Base-by-base conservation (phyloP, 164 flowering plant species). In the Magnolia officinalis region DNA sequence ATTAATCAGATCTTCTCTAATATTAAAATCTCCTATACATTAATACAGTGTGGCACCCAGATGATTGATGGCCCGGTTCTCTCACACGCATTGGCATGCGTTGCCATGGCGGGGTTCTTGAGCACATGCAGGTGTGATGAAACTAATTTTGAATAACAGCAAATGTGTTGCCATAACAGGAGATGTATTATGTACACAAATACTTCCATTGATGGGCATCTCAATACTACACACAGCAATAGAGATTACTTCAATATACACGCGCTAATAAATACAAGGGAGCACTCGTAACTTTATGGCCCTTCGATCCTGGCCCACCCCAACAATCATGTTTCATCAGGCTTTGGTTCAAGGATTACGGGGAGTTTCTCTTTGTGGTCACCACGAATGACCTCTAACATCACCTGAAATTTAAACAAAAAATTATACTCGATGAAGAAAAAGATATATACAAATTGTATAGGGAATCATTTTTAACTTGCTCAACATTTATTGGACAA, bases 331-430 rank as follows among this genome's bases (percentile, higher is more conserved):
- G 94, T 79, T 66, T 90, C 98, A 64, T 92, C 97, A 9, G 95
- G 85, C 84, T 91, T 95, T 70, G 97, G 91, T 80, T 95, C 98
- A 31, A 95, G 97, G n/a, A 71, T 66, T 18, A 95, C 98, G 7
- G 95, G 91, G 67, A 95, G 85, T 82, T 91, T 93, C 86, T 93
- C 98, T 81, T 84, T 84, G 66, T 89, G 97, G 82, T 95, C 98
- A 49, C 95, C 98, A 18, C 98, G 95, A 77, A 95, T 82, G 8
- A 95, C 98, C 85, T 95, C 98, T 79, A 95, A 93, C 52, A 65
- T 88, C 55, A 95, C 91, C 98, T 95, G 90, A 59, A 13, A 55
- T 55, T 55, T 55, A 3, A 8, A 8, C 8, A 55, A 55, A 16
- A 55, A 55, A 11, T 11, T 4, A 11, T 16, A 11, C 0, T 11